Evolutionary conservation across 371 early-diverging fungal genomes (phyloP).

Genomic region (Mortierella sp.): DNA sequence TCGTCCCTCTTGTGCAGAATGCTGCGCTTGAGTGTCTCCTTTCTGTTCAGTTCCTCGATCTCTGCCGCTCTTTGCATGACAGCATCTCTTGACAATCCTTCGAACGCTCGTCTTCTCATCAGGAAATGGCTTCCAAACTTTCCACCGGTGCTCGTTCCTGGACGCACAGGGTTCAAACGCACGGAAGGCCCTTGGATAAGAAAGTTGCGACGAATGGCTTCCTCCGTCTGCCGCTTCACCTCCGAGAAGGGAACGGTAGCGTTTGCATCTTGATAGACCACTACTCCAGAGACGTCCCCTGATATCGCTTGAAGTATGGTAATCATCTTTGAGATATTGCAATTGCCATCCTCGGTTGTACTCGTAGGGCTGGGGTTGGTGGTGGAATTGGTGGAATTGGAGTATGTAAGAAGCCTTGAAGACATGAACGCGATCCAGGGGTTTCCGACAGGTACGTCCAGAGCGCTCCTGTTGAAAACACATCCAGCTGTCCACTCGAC

Average conservation of each 20-base stretch:
- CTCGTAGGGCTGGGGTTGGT: neutral
- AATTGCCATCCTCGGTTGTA: constrained; percentile 1
- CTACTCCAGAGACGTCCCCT: constrained; percentile 22
- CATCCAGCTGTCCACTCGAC: constrained; percentile 45
- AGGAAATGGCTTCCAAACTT: neutral
- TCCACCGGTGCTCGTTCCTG: neutral
- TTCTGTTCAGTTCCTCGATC: neutral
- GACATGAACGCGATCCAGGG: constrained; percentile 54
- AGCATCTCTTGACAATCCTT: constrained; percentile 16
- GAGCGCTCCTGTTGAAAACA: constrained; percentile 23
- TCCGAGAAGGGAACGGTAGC: constrained; percentile 14
- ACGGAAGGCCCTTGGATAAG: neutral
- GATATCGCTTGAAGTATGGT: constrained; percentile 42
- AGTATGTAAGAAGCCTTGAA: constrained; percentile 16
- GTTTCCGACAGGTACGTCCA: constrained; percentile 30
- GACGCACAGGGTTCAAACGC: neutral
- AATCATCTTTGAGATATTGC: constrained; percentile 25
- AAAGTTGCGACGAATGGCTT: constrained; percentile 21
- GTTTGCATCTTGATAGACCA: constrained; percentile 32
- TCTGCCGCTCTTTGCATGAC: constrained; percentile 7
- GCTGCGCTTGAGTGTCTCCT: neutral
- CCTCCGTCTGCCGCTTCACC: constrained; percentile 22
- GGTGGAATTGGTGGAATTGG: neutral
- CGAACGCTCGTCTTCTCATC: constrained; percentile 9
- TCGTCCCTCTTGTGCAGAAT: constrained; percentile 7